Evolutionary conservation across 805 yeast species (phyloP).

Genomic region (Wickerhamiella allomyrinae): DNA sequence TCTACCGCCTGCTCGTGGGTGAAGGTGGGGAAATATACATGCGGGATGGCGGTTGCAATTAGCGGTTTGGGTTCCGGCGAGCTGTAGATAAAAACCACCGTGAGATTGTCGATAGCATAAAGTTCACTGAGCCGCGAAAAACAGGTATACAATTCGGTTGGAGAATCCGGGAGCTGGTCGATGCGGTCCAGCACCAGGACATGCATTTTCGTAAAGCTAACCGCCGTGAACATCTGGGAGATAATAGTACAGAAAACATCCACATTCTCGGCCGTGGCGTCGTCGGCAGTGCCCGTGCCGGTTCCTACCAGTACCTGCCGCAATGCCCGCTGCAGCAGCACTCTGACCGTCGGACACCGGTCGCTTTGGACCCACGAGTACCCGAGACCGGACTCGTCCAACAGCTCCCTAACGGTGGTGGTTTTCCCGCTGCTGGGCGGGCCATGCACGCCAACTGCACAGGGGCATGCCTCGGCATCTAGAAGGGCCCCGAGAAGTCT

Average conservation of each 20-base stretch:
- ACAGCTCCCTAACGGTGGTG: slow-evolving; percentile 23
- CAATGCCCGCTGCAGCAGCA: slow-evolving; percentile 35
- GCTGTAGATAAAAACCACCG: slow-evolving; percentile 31
- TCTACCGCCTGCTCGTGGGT: slow-evolving; percentile 26
- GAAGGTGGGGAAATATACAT: slow-evolving; percentile 31
- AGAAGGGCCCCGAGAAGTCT: slow-evolving; percentile 12
- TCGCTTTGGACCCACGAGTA: slow-evolving; percentile 33
- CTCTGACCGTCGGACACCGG: slow-evolving; percentile 34
- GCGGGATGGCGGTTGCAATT: slow-evolving; percentile 31
- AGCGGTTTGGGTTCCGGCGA: slow-evolving; percentile 32
- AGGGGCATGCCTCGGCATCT: slow-evolving; percentile 5
- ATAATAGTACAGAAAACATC: slow-evolving; percentile 30
- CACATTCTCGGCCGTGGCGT: slow-evolving; percentile 29
- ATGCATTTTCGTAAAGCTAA: slow-evolving; percentile 20
- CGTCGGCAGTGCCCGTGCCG: slow-evolving; percentile 16
- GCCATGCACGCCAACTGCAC: slow-evolving; percentile 32
- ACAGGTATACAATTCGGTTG: slow-evolving; percentile 28
- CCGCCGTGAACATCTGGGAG: slow-evolving; percentile 26
- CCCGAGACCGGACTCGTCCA: slow-evolving; percentile 21
- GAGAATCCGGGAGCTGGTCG: slow-evolving; percentile 34
- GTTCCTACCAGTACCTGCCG: slow-evolving; percentile 24
- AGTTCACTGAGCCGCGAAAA: slow-evolving; percentile 32
- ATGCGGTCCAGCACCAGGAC: slow-evolving; percentile 38
- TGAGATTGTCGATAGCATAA: slow-evolving; percentile 24
- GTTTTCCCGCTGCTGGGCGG: slow-evolving; percentile 37